These are phyloP conservation scores for Exophiala oligosperma DNA, from an alignment of 2,329 filamentous ascomycete genomes.

Conservation along the genomic window DNA sequence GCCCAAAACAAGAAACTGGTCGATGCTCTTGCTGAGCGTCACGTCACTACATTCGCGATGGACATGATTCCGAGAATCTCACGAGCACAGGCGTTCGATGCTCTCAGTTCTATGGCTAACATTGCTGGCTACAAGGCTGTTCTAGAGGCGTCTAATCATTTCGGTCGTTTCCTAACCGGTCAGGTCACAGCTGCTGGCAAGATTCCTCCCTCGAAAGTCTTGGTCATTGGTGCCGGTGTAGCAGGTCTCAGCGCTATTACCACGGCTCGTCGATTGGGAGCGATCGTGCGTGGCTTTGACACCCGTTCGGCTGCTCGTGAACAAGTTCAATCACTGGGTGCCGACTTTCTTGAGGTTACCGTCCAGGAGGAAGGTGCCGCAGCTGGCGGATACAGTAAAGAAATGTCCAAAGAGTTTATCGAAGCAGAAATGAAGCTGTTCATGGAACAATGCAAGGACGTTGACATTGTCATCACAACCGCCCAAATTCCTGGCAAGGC, in stretches of 20 bases:
- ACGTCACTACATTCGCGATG: conserved; percentile 82
- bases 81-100: conserved; percentile 83
- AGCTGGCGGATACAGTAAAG: conserved; percentile 84
- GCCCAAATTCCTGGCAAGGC: conserved; percentile 84
- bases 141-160: conserved; percentile 83
- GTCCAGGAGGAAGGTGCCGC: conserved; percentile 82
- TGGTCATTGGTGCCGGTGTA: conserved; percentile 88
- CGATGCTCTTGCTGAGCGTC: conserved; percentile 67
- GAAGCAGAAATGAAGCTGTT: conserved; percentile 93
- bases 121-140: conserved; percentile 93
- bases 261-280: conserved; percentile 80
- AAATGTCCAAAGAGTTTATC: conserved; percentile 93
- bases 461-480: conserved; percentile 90
- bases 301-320: conserved; percentile 85
- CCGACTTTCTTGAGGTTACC: conserved; percentile 86
- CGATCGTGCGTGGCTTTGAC: conserved; percentile 87
- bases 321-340: conserved; percentile 86
- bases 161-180: conserved; percentile 83
- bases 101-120: conserved; percentile 87
- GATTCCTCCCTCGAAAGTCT: conserved; percentile 85
- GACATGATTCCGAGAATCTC: conserved; percentile 91
- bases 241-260: conserved; percentile 86
- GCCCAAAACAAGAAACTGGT: conserved; percentile 76
- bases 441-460: conserved; percentile 79
- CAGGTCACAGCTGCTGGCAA: conserved; percentile 88